phyloP scores from a whole-genome alignment of 306 rosid genomes.

The Parietaria judaica region DNA sequence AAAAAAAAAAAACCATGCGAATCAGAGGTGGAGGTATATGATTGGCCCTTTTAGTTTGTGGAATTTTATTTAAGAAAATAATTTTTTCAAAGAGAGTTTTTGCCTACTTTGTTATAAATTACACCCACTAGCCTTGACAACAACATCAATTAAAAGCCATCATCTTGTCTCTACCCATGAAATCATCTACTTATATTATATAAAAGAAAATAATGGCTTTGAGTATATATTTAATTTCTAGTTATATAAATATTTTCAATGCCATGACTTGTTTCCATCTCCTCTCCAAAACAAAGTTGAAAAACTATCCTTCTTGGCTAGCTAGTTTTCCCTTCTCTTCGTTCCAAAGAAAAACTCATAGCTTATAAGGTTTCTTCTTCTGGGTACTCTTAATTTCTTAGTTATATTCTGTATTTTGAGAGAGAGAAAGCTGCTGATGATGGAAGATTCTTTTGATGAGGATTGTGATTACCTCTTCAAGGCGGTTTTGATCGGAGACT shows the following conservation, averaged over 20 bases:
- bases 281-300: neutral
- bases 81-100: neutral
- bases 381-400: neutral
- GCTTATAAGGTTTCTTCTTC: neutral
- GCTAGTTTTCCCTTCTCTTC: neutral
- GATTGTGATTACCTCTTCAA: constrained; percentile 88
- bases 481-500: constrained; percentile 74
- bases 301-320: neutral
- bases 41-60: neutral
- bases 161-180: constrained; percentile 31
- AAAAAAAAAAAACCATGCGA: neutral
- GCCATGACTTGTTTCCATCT: neutral
- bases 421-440: constrained; percentile 1
- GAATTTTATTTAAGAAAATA: neutral
- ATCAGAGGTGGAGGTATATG: neutral
- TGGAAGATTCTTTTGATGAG: constrained; percentile 71
- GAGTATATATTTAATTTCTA: neutral
- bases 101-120: neutral
- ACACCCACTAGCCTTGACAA: constrained; percentile 14
- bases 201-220: constrained; percentile 15
- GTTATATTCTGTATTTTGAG: neutral
- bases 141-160: constrained; percentile 22
- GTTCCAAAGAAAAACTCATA: neutral
- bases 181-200: constrained; percentile 28
- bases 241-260: neutral